Conservation (phyloP, 192 early-diverging fungal genomes). For the Backusella sp. region DNA sequence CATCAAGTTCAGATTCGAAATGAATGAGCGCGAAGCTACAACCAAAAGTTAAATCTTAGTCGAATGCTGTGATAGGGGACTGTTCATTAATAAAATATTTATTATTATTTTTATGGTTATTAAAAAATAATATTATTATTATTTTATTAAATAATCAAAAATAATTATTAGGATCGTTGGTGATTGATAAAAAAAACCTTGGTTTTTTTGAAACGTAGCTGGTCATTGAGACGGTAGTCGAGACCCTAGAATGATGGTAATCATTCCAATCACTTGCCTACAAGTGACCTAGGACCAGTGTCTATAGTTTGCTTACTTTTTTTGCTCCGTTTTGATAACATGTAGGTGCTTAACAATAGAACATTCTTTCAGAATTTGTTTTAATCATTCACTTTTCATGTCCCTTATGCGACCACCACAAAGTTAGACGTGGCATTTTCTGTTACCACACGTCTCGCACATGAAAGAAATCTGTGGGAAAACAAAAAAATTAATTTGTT, state of each 20-base stretch:
- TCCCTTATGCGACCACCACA: background rate
- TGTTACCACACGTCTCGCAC: slow-evolving; percentile 8
- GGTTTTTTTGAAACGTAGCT: too few species aligned
- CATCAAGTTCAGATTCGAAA: slow-evolving; percentile 1
- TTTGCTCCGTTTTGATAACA: background rate
- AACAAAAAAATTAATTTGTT: too few species aligned
- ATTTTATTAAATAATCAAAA: too few species aligned
- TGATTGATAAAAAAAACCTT: too few species aligned
- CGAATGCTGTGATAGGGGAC: background rate
- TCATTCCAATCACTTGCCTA: too few species aligned
- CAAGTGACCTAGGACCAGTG: too few species aligned
- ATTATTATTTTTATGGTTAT: too few species aligned
- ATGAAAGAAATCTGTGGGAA: background rate
- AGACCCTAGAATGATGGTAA: too few species aligned
- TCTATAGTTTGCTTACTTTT: background rate
- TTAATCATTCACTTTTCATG: background rate
- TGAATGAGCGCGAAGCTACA: background rate
- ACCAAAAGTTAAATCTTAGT: slow-evolving; percentile 10
- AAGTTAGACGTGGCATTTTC: background rate
- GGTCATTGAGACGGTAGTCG: too few species aligned
- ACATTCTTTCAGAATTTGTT: background rate
- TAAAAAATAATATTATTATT: too few species aligned
- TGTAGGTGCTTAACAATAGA: slow-evolving; percentile 5
- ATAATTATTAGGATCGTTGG: too few species aligned
- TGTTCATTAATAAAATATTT: too few species aligned